Conservation (phyloP, 169 alveolate species). For the Cryptosporidium xiaoi region DNA sequence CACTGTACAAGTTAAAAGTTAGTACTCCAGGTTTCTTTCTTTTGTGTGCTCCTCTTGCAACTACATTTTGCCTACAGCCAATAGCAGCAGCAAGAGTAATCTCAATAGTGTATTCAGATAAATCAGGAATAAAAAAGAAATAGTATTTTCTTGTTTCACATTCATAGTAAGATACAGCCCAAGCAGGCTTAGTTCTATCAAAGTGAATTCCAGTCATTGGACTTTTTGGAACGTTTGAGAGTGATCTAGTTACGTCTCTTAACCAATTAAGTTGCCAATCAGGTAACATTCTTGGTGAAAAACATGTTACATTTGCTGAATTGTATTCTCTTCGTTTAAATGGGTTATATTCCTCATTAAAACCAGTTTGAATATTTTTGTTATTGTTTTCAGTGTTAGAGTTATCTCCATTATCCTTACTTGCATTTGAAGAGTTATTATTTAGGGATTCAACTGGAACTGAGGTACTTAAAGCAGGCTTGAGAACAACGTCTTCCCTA, state of each 20-base stretch:
- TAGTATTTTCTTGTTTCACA: conserved; percentile 71
- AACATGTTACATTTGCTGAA: conserved; percentile 62
- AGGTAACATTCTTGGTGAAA: conserved; percentile 74
- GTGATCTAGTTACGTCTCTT: conserved; percentile 74
- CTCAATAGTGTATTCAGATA: conserved; percentile 62
- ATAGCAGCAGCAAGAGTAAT: conserved; percentile 72
- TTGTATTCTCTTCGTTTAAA: conserved; percentile 59
- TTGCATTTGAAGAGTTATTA: neutral
- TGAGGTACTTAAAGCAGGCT: neutral
- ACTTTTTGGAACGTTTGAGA: conserved; percentile 61
- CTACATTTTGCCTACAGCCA: conserved; percentile 74
- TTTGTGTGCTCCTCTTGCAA: conserved; percentile 71
- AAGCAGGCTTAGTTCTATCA: conserved; percentile 75
- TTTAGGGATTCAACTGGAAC: neutral
- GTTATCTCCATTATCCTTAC: neutral
- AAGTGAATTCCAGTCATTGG: conserved; percentile 75
- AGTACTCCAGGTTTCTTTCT: conserved; percentile 74
- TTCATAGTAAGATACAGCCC: conserved; percentile 74
- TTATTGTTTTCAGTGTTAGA: neutral
- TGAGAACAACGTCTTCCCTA: conserved; percentile 29
- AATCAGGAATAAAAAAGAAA: conserved; percentile 71
- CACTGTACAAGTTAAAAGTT: conserved; percentile 61
- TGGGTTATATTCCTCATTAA: conserved; percentile 52
- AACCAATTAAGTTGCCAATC: conserved; percentile 75
- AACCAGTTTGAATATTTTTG: neutral